phyloP scores from a whole-genome alignment of 192 early-diverging fungal species.

The Coemansia sp. region DNA sequence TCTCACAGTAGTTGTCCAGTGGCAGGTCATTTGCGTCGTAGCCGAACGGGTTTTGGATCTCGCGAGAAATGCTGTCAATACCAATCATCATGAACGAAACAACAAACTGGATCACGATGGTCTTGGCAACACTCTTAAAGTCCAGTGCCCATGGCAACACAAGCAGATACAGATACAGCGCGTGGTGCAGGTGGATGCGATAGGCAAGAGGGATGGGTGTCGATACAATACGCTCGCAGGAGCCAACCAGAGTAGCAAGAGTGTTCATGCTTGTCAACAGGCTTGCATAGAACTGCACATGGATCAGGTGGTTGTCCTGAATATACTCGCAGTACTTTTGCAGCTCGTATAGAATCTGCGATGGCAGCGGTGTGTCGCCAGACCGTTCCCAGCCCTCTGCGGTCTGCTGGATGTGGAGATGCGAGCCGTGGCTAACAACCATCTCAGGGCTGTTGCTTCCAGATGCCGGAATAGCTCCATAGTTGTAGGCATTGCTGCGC shows the following conservation, averaged over 20 bases:
- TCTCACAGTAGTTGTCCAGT: constrained; percentile 57
- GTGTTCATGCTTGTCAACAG: constrained; percentile 54
- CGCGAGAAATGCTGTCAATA: constrained; percentile 78
- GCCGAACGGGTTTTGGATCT: constrained; percentile 95
- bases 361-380: constrained; percentile 45
- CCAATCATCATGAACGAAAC: constrained; percentile 76
- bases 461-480: constrained; percentile 26
- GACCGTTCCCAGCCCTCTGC: constrained; percentile 41
- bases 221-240: constrained; percentile 79
- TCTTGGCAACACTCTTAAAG: constrained; percentile 47
- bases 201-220: constrained; percentile 90
- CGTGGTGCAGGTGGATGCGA: constrained; percentile 85
- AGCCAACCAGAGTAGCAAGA: constrained; percentile 59
- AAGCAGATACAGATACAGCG: constrained; percentile 69
- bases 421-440: not conserved
- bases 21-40: constrained; percentile 73
- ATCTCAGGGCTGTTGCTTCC: constrained; percentile 12
- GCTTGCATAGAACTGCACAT: constrained; percentile 38
- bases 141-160: constrained; percentile 82
- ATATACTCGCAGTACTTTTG: constrained; percentile 55
- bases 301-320: constrained; percentile 46
- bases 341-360: constrained; percentile 62
- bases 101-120: constrained; percentile 68
- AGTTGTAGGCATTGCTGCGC: constrained; percentile 24
- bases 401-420: constrained; percentile 17